Evolutionary conservation across 129 eudicot species (phyloP).

Genomic region (Tanacetum coccineum): DNA sequence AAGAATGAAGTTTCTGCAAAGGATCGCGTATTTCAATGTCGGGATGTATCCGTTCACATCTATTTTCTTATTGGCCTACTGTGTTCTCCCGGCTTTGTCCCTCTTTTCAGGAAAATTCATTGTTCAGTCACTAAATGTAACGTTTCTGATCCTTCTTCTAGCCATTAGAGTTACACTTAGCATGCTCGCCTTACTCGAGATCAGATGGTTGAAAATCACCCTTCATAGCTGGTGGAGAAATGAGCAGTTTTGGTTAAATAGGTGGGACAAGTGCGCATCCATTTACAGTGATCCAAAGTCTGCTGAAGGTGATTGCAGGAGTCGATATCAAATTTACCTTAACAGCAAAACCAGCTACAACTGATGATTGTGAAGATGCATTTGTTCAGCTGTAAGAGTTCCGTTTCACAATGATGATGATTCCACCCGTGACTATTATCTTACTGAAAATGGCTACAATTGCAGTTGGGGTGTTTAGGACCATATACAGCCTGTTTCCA

Average conservation of each 20-base stretch:
- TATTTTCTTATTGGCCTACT: conserved; percentile 45
- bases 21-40: conserved; percentile 58
- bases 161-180: conserved; percentile 51
- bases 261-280: conserved; percentile 70
- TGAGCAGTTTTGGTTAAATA: conserved; percentile 63
- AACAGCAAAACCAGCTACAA: conserved; percentile 59
- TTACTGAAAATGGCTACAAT: conserved; percentile 50
- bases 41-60: conserved; percentile 66
- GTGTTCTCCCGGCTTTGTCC: conserved; percentile 57
- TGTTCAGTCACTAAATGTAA: conserved; percentile 52
- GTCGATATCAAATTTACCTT: conserved; percentile 59
- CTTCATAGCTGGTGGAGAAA: conserved; percentile 67
- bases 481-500: conserved; percentile 56
- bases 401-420: conserved; percentile 58
- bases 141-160: conserved; percentile 51
- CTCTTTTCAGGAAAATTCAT: conserved; percentile 65
- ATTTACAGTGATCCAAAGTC: conserved; percentile 62
- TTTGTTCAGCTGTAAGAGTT: conserved; percentile 58
- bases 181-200: conserved; percentile 51
- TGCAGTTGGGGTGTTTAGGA: conserved; percentile 61
- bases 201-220: conserved; percentile 65
- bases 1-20: conserved; percentile 46
- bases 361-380: conserved; percentile 64
- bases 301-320: conserved; percentile 63
- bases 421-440: conserved; percentile 59